Evolutionary conservation across 345 rosid species (phyloP), one percentile per base, ranked within the genome.

Genomic region (Arabidopsis suecica): DNA sequence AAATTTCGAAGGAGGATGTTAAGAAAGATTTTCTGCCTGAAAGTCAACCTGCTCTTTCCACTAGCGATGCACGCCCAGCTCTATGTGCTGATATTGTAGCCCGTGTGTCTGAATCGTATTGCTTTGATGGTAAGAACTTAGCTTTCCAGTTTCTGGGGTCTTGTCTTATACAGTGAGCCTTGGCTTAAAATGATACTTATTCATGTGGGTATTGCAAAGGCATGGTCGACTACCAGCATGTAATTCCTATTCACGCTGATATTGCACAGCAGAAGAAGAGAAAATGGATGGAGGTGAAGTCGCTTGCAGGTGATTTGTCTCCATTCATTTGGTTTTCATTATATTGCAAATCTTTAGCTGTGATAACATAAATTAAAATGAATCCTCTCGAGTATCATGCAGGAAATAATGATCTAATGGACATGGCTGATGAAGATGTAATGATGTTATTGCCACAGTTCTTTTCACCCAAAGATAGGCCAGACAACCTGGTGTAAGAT

Each of bases 171-270:
- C 30, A 56, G n/a, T 34, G 55, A 67, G 3, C 6, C 2, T 41
- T 67, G 11, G 22, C 14, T 37, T 48, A 25, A 36, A 6, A 20
- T 3, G 4, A 3, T 37, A 61, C 68, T 69, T 60, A 3, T 49
- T 30, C 45, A 11, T 55, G 60, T 70, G 59, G 65, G 14, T 71
- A 38, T 41, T 65, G 33, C 54, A 3, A 77, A 93, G 98, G 98
- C 63, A 91, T 91, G 97, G 95, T 77, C 23, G 98, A 94, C 78
- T 94, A 90, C 74, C 98, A 94, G 83, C 97, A 91, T 85, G 97
- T 94, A 54, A 80, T 94, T 50, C 81, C 93, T 59, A 89, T 91
- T 83, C 97, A 94, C 48, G 93, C 96, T 3, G 87, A 89, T 57
- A 78, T 69, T 73, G 91, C 95, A 12, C 82, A 80, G 65, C 77